Conservation (phyloP, 2,329 filamentous ascomycete species). For the Claviceps maximensis region DNA sequence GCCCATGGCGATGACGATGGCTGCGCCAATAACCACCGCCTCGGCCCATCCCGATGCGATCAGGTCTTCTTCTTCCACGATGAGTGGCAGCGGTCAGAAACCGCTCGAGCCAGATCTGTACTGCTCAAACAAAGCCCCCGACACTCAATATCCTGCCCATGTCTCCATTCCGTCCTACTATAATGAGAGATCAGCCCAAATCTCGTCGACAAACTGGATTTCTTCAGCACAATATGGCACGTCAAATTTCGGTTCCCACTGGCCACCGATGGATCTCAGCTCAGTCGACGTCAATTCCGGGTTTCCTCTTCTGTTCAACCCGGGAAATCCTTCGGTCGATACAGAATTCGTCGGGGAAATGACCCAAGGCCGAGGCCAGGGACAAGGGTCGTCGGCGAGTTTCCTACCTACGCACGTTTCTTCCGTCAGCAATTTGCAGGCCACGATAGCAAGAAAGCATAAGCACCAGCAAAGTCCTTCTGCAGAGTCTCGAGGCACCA, state of each 20-base stretch:
- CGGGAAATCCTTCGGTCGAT: neutral
- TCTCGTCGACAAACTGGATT: neutral
- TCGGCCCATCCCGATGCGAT: no score
- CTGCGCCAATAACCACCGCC: no score
- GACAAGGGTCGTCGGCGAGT: neutral
- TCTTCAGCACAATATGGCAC: neutral
- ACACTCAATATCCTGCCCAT: neutral
- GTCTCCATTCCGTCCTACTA: neutral
- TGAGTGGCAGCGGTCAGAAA: neutral
- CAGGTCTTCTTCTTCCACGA: neutral
- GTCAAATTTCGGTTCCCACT: neutral
- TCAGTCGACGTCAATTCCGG: neutral
- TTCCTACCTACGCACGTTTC: neutral
- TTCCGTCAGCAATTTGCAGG: neutral
- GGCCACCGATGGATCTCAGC: neutral
- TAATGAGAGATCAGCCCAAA: neutral
- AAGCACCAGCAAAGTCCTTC: neutral
- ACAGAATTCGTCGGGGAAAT: neutral
- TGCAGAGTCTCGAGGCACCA: neutral
- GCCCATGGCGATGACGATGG: no score
- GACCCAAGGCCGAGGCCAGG: no score
- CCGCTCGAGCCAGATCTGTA: neutral
- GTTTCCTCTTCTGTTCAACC: neutral
- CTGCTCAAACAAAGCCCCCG: neutral
- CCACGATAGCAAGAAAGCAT: neutral